phyloP scores from a whole-genome alignment of 2,329 filamentous ascomycete genomes.

The Lachnum nothofagi region DNA sequence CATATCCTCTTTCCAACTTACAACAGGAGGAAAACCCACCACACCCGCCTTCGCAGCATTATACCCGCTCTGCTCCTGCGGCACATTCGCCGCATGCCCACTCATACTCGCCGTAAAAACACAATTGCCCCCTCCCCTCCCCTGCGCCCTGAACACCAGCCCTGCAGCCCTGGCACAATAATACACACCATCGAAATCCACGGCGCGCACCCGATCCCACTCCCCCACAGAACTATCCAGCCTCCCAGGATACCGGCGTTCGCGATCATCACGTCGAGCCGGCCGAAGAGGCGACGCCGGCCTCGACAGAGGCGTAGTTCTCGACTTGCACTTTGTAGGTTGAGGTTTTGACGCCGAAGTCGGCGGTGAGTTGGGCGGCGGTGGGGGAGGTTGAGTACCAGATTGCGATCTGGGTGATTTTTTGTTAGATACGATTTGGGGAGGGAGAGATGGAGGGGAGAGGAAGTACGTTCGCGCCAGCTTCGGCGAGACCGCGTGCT shows the following conservation, averaged over 20 bases:
- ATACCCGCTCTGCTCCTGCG: conserved; percentile 59
- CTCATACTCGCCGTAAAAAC: conserved; percentile 63
- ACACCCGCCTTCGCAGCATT: conserved; percentile 60
- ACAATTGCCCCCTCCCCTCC: conserved; percentile 58
- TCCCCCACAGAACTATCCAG: conserved; percentile 62
- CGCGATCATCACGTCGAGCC: conserved; percentile 63
- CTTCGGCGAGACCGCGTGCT: conserved; percentile 40
- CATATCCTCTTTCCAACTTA: background rate
- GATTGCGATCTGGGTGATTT: conserved; percentile 8
- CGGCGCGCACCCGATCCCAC: conserved; percentile 61
- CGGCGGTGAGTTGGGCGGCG: conserved; percentile 20
- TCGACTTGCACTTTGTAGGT: conserved; percentile 42
- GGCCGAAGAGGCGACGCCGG: conserved; percentile 55
- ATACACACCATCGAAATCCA: conserved; percentile 61
- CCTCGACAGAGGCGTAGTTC: conserved; percentile 30
- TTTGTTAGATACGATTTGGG: conserved; percentile 30
- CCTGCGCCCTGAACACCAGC: conserved; percentile 60
- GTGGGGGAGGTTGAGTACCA: conserved; percentile 2
- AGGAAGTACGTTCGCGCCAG: conserved; percentile 37
- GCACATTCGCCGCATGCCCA: conserved; percentile 50
- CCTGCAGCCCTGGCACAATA: conserved; percentile 65
- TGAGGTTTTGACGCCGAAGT: conserved; percentile 27
- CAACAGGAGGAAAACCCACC: background rate
- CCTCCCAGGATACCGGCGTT: conserved; percentile 69
- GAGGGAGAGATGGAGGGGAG: conserved; percentile 32